A percentile compares a stretch with the other conserved stretches of the same genome.
These are phyloP conservation scores for Begonia fuchsioides DNA, from an alignment of 306 rosid genomes.

Conservation along the genomic window DNA sequence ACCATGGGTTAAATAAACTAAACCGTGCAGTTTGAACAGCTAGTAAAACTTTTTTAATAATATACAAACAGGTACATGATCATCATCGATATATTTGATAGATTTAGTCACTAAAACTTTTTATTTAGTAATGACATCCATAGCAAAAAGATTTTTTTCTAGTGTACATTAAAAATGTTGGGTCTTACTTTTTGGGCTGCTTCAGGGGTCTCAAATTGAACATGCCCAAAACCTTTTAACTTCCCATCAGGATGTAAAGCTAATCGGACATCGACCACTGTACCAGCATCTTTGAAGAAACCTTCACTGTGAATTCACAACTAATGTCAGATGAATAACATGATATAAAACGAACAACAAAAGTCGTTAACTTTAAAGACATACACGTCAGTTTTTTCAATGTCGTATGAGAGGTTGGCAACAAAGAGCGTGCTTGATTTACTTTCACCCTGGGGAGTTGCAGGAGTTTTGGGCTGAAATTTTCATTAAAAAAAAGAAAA, in stretches of 20 bases:
- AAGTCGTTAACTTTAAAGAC: slow-evolving; percentile 5
- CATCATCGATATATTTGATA: no score
- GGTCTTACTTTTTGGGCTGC: slow-evolving; percentile 38
- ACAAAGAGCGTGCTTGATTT: slow-evolving; percentile 55
- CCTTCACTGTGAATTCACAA: slow-evolving; percentile 28
- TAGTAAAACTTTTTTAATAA: no score
- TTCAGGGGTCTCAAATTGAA: slow-evolving; percentile 57
- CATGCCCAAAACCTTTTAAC: slow-evolving; percentile 74
- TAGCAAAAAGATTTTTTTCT: no score
- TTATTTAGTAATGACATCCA: no score
- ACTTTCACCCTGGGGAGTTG: slow-evolving; percentile 27
- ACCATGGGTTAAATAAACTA: no score
- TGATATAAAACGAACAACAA: background rate
- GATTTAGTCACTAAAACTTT: no score
- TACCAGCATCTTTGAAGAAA: slow-evolving; percentile 60
- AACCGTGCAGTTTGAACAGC: no score
- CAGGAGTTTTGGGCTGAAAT: slow-evolving; percentile 59
- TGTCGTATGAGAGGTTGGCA: slow-evolving; percentile 48
- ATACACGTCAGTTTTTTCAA: slow-evolving; percentile 52
- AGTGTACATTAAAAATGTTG: no score
- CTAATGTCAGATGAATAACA: background rate
- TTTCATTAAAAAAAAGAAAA: background rate
- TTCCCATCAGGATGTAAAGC: slow-evolving; percentile 25
- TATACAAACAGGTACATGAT: no score
- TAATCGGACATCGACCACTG: slow-evolving; percentile 57